Conservation (phyloP, 768 basidiomycete species). For the Mycena galopus region DNA sequence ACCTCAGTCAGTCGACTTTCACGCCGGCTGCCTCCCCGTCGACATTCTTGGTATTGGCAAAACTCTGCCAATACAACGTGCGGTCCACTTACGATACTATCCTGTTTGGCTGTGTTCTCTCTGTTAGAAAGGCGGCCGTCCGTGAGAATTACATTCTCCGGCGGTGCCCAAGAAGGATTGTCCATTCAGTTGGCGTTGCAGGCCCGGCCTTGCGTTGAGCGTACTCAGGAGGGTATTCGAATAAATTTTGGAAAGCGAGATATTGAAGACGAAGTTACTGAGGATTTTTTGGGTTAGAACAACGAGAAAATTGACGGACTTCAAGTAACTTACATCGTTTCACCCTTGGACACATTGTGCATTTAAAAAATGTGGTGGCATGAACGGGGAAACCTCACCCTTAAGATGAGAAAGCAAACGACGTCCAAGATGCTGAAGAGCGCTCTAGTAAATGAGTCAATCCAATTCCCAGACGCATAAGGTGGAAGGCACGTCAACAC, state of each 20-base stretch:
- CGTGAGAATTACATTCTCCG: no score
- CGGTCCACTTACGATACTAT: no score
- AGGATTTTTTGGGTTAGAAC: neutral
- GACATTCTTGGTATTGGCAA: no score
- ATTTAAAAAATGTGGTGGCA: neutral
- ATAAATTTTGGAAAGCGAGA: slow-evolving; percentile 48
- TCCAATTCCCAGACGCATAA: neutral
- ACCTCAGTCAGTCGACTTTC: no score
- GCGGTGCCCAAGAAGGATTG: no score
- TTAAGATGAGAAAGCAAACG: neutral
- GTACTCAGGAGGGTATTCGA: slow-evolving; percentile 46
- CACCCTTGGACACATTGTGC: neutral
- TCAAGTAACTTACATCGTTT: neutral
- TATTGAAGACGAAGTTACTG: slow-evolving; percentile 48
- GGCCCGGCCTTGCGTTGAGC: slow-evolving; percentile 39
- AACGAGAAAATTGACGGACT: neutral
- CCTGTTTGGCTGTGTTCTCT: no score
- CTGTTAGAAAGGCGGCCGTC: no score
- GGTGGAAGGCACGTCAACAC: slow-evolving; percentile 42
- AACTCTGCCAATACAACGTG: no score
- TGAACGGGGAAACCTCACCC: neutral
- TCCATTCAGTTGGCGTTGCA: neutral
- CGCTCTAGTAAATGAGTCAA: slow-evolving; percentile 19
- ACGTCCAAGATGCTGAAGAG: slow-evolving; percentile 46
- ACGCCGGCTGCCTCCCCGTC: no score